A percentile compares a stretch with the other conserved stretches of the same genome.
phyloP scores from a whole-genome alignment of 169 alveolate genomes.

The Cryptosporidium canis region DNA sequence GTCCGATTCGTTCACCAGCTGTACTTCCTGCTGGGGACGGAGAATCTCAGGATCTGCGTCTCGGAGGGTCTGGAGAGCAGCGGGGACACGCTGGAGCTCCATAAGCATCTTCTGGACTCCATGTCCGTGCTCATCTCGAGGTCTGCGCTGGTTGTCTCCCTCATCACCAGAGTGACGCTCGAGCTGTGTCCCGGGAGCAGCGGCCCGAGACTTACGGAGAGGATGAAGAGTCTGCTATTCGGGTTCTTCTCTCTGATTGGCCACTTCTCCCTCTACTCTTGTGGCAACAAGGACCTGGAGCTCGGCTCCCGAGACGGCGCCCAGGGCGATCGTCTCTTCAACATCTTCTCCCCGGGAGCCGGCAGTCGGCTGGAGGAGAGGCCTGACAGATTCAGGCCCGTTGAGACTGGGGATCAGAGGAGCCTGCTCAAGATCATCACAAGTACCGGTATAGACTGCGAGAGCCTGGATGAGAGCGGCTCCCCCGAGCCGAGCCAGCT shows the following conservation, averaged over 20 bases:
- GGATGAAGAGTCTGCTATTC: conserved; percentile 1
- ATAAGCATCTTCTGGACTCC: conserved; percentile 17
- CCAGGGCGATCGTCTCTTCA: background rate
- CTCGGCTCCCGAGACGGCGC: background rate
- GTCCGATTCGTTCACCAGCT: conserved; percentile 4
- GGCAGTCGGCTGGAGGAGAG: background rate
- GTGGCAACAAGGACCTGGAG: background rate
- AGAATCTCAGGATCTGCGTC: background rate
- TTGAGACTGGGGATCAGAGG: background rate
- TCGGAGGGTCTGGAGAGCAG: background rate
- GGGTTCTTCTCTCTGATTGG: conserved; percentile 44
- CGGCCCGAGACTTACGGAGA: background rate
- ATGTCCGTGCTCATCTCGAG: conserved; percentile 49
- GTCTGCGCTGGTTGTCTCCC: conserved; percentile 23
- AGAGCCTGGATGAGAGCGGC: background rate
- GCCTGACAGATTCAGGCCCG: background rate
- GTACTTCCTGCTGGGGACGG: conserved; percentile 38
- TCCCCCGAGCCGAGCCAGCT: background rate
- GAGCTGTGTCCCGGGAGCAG: conserved; percentile 41
- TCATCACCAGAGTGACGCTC: conserved; percentile 14
- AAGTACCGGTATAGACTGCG: conserved; percentile 33
- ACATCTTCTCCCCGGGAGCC: background rate
- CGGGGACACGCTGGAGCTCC: background rate
- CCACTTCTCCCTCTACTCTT: conserved; percentile 40
- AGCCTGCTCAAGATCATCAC: background rate